These are phyloP conservation scores for Syncephalastrum sp. DNA, from an alignment of 371 early-diverging fungal genomes.

Conservation along the genomic window DNA sequence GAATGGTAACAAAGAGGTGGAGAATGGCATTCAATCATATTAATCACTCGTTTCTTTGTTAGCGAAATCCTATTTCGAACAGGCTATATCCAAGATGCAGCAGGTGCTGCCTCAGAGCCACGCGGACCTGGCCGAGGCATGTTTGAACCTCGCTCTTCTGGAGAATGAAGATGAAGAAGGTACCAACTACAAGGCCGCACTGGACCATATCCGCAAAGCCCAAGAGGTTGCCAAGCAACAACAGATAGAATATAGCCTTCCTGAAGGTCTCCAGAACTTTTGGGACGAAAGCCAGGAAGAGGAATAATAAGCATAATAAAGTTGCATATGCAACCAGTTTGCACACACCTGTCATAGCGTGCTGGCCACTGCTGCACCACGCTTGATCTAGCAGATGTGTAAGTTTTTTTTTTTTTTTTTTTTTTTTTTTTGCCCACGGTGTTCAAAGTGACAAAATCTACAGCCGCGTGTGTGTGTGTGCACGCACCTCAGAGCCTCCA, in stretches of 20 bases:
- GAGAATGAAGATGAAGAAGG: constrained; percentile 38
- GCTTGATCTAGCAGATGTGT: too few relatives aligned
- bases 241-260: constrained; percentile 29
- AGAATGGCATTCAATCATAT: not conserved
- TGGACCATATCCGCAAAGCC: constrained; percentile 29
- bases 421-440: too few relatives aligned
- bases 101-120: constrained; percentile 26
- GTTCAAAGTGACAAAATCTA: too few relatives aligned
- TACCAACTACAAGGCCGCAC: constrained; percentile 31
- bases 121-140: constrained; percentile 42
- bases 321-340: too few relatives aligned
- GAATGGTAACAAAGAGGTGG: constrained; percentile 17
- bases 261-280: constrained; percentile 43
- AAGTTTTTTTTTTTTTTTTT: too few relatives aligned
- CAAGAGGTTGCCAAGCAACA: constrained; percentile 25
- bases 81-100: constrained; percentile 22
- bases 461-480: too few relatives aligned
- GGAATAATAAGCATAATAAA: not conserved
- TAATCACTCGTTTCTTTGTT: not conserved
- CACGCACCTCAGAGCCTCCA: too few relatives aligned
- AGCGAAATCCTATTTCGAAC: constrained; percentile 35
- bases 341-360: too few relatives aligned
- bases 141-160: constrained; percentile 38
- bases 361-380: too few relatives aligned
- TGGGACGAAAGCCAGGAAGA: constrained; percentile 37